Evolutionary conservation across 2,329 filamentous ascomycete species (phyloP).

Genomic region (Aspergillus calidoustus): DNA sequence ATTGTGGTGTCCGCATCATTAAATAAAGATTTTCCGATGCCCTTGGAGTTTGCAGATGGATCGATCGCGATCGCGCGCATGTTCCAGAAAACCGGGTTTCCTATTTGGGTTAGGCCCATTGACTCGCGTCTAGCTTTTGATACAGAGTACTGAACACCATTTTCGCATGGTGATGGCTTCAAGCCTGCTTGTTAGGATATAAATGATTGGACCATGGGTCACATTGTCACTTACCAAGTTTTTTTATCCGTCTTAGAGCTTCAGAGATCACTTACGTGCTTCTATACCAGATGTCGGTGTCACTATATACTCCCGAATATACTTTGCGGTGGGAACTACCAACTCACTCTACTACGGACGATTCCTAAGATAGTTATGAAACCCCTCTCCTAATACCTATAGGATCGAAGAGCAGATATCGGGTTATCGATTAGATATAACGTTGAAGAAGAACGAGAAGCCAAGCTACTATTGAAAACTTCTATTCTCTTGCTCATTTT

Average conservation of each 20-base stretch:
- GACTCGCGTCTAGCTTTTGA: neutral
- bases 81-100: neutral
- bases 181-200: neutral
- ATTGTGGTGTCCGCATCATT: neutral
- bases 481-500: neutral
- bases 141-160: neutral
- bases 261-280: no score
- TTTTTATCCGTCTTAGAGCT: no score
- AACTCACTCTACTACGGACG: no score
- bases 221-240: neutral
- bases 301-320: no score
- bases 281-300: no score
- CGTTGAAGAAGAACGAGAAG: no score
- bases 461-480: no score
- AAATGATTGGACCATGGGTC: neutral
- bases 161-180: neutral
- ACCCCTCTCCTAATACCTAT: no score
- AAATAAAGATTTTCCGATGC: neutral
- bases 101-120: neutral
- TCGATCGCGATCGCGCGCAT: neutral
- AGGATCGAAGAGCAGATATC: no score
- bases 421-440: no score
- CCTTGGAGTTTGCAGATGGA: neutral
- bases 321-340: no score
- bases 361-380: no score